Conservation (phyloP, 2,329 filamentous ascomycete genomes). For the Cladorrhinum sp. region DNA sequence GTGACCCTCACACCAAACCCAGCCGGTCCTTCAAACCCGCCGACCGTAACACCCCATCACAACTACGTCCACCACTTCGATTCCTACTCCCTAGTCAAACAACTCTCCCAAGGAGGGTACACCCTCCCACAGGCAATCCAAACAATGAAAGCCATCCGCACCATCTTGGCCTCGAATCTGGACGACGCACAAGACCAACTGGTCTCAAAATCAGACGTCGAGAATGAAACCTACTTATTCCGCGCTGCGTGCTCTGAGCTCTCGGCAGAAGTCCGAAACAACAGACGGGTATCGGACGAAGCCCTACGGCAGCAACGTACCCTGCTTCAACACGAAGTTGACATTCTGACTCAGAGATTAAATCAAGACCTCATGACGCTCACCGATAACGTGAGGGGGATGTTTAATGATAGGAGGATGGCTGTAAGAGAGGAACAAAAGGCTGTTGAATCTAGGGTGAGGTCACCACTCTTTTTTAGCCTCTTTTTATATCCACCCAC, state of each 20-base stretch:
- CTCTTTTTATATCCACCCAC: background rate
- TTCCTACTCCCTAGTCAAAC: conserved; percentile 82
- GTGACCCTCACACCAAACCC: background rate
- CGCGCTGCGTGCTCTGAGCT: conserved; percentile 90
- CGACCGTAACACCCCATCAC: conserved; percentile 63
- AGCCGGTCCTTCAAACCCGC: background rate
- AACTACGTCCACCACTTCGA: conserved; percentile 96
- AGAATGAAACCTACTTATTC: conserved; percentile 95
- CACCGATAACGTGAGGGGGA: conserved; percentile 87
- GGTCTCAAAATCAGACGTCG: conserved; percentile 86
- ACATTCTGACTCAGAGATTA: conserved; percentile 81
- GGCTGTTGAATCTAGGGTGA: conserved; percentile 72
- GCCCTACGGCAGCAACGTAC: conserved; percentile 78
- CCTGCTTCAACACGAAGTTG: conserved; percentile 89
- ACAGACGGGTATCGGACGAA: conserved; percentile 73
- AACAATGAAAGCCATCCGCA: conserved; percentile 88
- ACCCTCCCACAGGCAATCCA: conserved; percentile 71
- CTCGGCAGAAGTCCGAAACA: conserved; percentile 78
- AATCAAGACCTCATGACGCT: conserved; percentile 78
- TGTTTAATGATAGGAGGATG: conserved; percentile 97
- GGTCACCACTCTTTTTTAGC: conserved; percentile 30
- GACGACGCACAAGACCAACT: conserved; percentile 75
- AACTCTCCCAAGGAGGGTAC: conserved; percentile 71
- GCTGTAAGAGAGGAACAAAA: conserved; percentile 84
- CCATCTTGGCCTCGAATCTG: conserved; percentile 73